phyloP scores from a whole-genome alignment of 2,329 filamentous ascomycete genomes.

The Aspergillus unguis region DNA sequence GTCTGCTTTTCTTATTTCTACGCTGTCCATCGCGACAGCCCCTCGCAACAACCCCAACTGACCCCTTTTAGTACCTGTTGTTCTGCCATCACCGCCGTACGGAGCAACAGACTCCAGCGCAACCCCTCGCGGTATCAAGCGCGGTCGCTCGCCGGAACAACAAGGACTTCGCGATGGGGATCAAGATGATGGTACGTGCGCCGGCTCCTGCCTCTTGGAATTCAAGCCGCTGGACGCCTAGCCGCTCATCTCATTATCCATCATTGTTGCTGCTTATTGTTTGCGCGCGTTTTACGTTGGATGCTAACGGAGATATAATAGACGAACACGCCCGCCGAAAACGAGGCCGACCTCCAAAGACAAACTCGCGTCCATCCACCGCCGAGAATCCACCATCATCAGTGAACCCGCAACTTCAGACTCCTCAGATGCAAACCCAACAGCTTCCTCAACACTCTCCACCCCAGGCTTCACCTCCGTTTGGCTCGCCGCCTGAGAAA shows the following conservation, averaged over 20 bases:
- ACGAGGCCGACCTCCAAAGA: conserved; percentile 50
- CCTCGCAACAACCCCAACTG: conserved; percentile 26
- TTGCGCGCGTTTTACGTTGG: neutral
- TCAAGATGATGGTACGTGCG: conserved; percentile 71
- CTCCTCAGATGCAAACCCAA: conserved; percentile 42
- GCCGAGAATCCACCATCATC: conserved; percentile 31
- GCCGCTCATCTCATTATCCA: conserved; percentile 17
- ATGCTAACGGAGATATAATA: conserved; percentile 17
- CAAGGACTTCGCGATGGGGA: conserved; percentile 60
- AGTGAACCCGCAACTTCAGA: conserved; percentile 34
- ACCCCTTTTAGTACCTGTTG: conserved; percentile 35
- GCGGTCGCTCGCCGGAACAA: conserved; percentile 71
- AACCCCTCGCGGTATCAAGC: conserved; percentile 69
- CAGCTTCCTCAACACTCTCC: conserved; percentile 26
- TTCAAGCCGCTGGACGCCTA: conserved; percentile 8
- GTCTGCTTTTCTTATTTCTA: conserved; percentile 9
- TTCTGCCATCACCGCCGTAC: conserved; percentile 36
- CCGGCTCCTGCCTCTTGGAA: conserved; percentile 20
- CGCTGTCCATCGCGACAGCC: conserved; percentile 22
- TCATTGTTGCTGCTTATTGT: conserved; percentile 4
- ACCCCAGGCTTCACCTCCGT: conserved; percentile 52
- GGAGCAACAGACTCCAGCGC: conserved; percentile 43
- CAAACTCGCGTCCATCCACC: conserved; percentile 35
- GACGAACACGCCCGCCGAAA: conserved; percentile 48
- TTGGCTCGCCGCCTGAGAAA: conserved; percentile 64